Conservation (phyloP, 2,329 filamentous ascomycete genomes). For the Periglandula ipomoeae region DNA sequence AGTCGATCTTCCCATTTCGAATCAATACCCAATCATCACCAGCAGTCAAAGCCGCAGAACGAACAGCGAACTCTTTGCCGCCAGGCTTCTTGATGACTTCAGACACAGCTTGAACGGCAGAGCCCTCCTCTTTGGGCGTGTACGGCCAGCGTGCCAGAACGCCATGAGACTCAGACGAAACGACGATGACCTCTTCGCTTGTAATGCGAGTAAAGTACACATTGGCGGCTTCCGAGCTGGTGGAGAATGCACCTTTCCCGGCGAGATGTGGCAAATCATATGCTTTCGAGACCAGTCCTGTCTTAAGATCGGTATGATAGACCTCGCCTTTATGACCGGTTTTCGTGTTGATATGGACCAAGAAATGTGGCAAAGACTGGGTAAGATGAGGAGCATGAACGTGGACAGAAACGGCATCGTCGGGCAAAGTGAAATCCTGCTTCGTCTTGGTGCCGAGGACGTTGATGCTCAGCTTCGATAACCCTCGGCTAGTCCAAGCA, state of each 20-base stretch:
- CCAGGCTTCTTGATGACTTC: slow-evolving; percentile 70
- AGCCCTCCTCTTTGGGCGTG: slow-evolving; percentile 32
- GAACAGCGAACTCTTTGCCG: slow-evolving; percentile 61
- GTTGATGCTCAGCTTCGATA: slow-evolving; percentile 59
- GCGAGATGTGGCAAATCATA: slow-evolving; percentile 68
- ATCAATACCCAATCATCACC: slow-evolving; percentile 73
- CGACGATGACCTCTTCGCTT: slow-evolving; percentile 60
- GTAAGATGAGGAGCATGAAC: slow-evolving; percentile 67
- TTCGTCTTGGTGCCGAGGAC: slow-evolving; percentile 53
- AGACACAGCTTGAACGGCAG: slow-evolving; percentile 60
- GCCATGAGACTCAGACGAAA: slow-evolving; percentile 69
- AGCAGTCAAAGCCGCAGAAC: slow-evolving; percentile 61
- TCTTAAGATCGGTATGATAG: slow-evolving; percentile 71
- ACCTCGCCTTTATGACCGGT: slow-evolving; percentile 73
- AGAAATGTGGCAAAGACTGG: slow-evolving; percentile 70
- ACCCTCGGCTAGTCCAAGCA: slow-evolving; percentile 60
- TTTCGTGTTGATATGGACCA: slow-evolving; percentile 69
- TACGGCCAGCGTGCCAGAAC: slow-evolving; percentile 66
- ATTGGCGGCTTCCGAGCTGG: slow-evolving; percentile 67
- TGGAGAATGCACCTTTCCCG: slow-evolving; percentile 67
- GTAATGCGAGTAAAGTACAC: slow-evolving; percentile 85
- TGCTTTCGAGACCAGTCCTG: slow-evolving; percentile 59
- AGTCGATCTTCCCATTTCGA: slow-evolving; percentile 70
- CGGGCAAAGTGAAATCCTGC: slow-evolving; percentile 43
- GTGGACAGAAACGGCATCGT: slow-evolving; percentile 41